Evolutionary conservation across 139 green algal genomes (phyloP), one percentile per base, ranked within the genome.

Genomic region (Tetraselmis striata): DNA sequence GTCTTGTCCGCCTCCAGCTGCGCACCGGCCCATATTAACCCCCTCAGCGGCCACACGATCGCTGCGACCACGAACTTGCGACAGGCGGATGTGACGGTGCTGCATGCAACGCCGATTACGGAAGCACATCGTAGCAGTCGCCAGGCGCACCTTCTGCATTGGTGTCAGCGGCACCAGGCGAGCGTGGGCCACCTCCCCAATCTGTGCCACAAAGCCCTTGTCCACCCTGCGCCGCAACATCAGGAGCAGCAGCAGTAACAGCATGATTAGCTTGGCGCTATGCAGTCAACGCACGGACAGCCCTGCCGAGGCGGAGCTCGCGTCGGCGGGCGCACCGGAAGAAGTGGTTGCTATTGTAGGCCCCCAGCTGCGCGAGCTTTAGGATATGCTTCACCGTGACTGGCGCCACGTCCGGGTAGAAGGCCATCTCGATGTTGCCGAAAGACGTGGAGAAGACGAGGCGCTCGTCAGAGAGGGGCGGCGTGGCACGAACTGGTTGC

Each of bases 131-230:
- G n/a, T n/a, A 67, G 5, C 45, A 67, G 45, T 67, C 45, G 45
- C 18, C 11, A 18, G 22, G 1, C 31, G 2, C 29, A 89, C 88
- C 80, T 83, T 32, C 77, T 97, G 95, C 67, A 85, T 59, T 0
- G 23, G 79, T 74, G 93, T 88, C 80, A 98, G 77, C 0, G 81
- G 76, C 0, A 89, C 58, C 0, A 75, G 78, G 28, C 95, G 81
- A 22, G 92, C 93, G 28, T 86, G 80, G 2, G 87, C 22, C 0
- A 96, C 87, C 30, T 94, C 92, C 26, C 89, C 90, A 0, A 90
- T 85, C 81, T 98, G 95, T 1, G 95, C 95, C 11, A 98, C 95
- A 86, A 98, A 98, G 1, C 95, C 93, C 32, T 93, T 94, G 85
- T 98, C 95, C 23, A 90, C 86, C 27, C 30, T n/a, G 74, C 30